Evolutionary conservation across 2,329 filamentous ascomycete genomes (phyloP).

Genomic region (Beauveria asiatica): DNA sequence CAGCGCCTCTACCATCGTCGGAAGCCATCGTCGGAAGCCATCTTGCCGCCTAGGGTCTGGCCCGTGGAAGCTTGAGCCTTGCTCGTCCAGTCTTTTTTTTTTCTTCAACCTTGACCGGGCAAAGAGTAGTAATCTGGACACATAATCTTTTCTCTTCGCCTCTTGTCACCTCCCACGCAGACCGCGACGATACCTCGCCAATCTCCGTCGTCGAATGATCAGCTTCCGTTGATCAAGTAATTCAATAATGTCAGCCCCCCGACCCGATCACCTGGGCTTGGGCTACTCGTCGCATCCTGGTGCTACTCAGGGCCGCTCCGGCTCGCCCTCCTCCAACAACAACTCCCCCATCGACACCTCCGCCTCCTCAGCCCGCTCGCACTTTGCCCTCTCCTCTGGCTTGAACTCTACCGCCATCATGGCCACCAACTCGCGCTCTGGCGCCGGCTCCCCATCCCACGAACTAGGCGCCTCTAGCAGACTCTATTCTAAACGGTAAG

Average conservation of each 20-base stretch:
- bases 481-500: conserved; percentile 88
- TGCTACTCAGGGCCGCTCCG: conserved; percentile 56
- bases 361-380: conserved; percentile 56
- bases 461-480: conserved; percentile 65
- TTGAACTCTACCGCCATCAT: conserved; percentile 52
- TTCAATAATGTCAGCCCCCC: conserved; percentile 85
- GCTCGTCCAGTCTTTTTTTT: neutral
- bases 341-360: conserved; percentile 73
- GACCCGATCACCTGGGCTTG: conserved; percentile 79
- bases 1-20: neutral
- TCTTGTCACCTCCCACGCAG: neutral
- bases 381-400: conserved; percentile 60
- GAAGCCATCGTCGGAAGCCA: neutral
- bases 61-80: neutral
- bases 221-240: neutral
- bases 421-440: conserved; percentile 58
- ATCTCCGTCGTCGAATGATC: neutral
- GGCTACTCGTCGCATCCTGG: conserved; percentile 67
- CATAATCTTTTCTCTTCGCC: neutral
- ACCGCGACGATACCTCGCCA: neutral
- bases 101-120: neutral
- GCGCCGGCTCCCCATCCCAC: conserved; percentile 93
- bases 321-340: conserved; percentile 68
- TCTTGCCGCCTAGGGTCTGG: neutral
- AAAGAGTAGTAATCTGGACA: neutral